Evolutionary conservation across 2,329 filamentous ascomycete species (phyloP), one percentile per base, ranked within the genome.

Genomic region (Raffaelea arxii): DNA sequence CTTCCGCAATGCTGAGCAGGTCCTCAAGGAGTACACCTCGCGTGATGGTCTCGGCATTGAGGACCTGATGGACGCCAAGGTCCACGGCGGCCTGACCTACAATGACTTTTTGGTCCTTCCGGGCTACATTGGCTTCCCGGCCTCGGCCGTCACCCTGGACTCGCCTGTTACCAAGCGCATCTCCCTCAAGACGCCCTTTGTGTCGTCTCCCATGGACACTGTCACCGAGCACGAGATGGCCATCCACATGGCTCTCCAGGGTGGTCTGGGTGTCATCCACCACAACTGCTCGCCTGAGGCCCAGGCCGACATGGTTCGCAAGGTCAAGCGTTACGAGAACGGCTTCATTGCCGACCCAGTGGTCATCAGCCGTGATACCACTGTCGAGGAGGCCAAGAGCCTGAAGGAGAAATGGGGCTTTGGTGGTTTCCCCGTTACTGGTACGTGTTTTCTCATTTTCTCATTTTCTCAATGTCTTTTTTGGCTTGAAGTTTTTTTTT

Each of bases 201-300:
- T 97, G 55, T 98, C 92, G 41, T 97, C 92, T 35, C 92, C 94
- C 60, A 98, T 98, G 92, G 92, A 98, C 72, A 98, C 92, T 10
- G 92, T 98, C 64, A 98, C 94, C 38, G 92, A 98, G 74, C 86
- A 95, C 71, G 91, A 94, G 66, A 98, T 98, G 94, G 94, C 92
- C 54, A 97, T 98, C 59, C 87, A 96, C 71, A 95, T 94, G 77
- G 87, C 87, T 44, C 77, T 92, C 25, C 84, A 92, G 62, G 87
- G 87, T 58, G 87, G 87, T 60, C 74, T 94, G 18, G 87, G 92
- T 70, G 89, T 98, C 58, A 94, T 98, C 57, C 92, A 98, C 75
- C 92, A 98, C 79, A 98, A 98, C 75, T 98, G 92, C 78, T 92
- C 90, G n/a, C 79, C 90, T 25, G 88, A 97, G 24, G 86, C 87